Evolutionary conservation across 75 land plant species (phyloP).

Genomic region (Cupressus sempervirens): DNA sequence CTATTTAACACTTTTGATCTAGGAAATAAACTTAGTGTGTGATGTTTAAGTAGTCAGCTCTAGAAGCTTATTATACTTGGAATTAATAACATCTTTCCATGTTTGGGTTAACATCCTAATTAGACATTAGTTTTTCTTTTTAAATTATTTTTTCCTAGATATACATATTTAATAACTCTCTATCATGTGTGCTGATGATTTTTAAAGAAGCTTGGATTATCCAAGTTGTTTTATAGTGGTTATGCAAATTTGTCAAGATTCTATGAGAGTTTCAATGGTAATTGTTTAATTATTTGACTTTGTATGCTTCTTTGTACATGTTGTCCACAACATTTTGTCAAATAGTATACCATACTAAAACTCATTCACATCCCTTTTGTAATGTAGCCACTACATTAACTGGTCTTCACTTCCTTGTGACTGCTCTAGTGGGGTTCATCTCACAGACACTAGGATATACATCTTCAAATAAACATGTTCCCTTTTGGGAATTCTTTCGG

Average conservation of each 20-base stretch:
- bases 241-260: background rate
- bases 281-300: too few species aligned
- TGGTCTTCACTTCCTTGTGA: slow-evolving; percentile 64
- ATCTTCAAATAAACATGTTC: slow-evolving; percentile 21
- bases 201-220: background rate
- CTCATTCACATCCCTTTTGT: too few species aligned
- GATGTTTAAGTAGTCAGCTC: too few species aligned
- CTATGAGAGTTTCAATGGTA: background rate
- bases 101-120: too few species aligned
- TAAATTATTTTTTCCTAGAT: too few species aligned
- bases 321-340: background rate
- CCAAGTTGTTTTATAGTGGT: background rate
- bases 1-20: too few species aligned
- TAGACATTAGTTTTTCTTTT: too few species aligned
- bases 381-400: slow-evolving; percentile 60
- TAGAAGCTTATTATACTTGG: too few species aligned
- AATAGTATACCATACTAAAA: background rate
- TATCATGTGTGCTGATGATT: background rate
- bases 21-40: too few species aligned
- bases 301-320: background rate
- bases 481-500: slow-evolving; percentile 12
- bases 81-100: too few species aligned
- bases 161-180: too few species aligned
- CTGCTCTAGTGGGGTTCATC: slow-evolving; percentile 69
- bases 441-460: slow-evolving; percentile 25